Evolutionary conservation across 441 rosid genomes (phyloP).

Genomic region (Populus hybrid): DNA sequence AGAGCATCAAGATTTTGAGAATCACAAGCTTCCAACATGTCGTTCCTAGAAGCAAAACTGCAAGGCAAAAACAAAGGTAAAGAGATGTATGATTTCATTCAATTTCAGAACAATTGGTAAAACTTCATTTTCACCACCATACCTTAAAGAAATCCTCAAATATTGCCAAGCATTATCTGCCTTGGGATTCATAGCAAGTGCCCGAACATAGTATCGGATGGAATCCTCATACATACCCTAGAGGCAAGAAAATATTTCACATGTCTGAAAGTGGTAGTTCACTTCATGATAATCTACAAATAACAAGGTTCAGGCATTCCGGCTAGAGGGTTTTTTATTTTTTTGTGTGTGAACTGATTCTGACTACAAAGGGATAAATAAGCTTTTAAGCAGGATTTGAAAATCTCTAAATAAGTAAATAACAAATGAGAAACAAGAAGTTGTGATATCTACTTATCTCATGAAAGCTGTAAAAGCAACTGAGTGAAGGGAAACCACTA

Average conservation of each 20-base stretch:
- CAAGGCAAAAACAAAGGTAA: conserved; percentile 7
- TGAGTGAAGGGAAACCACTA: background rate
- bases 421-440: background rate
- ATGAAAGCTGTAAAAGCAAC: background rate
- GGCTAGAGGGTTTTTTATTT: no score
- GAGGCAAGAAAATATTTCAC: conserved; percentile 11
- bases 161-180: conserved; percentile 99
- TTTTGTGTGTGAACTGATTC: no score
- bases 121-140: background rate
- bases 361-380: background rate
- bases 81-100: background rate
- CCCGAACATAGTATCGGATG: conserved; percentile 85
- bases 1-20: conserved; percentile 81
- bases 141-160: conserved; percentile 68
- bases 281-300: background rate
- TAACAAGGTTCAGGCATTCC: no score
- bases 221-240: conserved; percentile 92
- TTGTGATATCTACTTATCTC: background rate
- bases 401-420: background rate
- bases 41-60: conserved; percentile 89
- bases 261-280: background rate
- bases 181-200: conserved; percentile 97
- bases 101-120: background rate
- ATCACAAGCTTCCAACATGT: conserved; percentile 87
- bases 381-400: background rate